Conservation (phyloP, 495 filamentous ascomycete genomes). For the Penicillium nucicola region DNA sequence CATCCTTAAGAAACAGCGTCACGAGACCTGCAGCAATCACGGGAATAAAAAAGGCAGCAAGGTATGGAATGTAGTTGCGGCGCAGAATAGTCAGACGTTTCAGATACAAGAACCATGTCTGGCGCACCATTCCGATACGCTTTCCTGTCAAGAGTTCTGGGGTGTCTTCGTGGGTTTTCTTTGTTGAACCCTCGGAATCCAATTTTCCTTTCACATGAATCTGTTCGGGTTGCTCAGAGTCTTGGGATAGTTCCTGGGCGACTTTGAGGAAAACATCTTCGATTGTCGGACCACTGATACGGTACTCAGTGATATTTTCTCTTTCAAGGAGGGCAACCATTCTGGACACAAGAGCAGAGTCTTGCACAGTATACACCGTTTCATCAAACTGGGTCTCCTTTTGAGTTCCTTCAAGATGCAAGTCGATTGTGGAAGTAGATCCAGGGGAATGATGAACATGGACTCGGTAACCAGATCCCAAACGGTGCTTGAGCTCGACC, state of each 20-base stretch:
- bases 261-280: conserved; percentile 85
- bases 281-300: conserved; percentile 79
- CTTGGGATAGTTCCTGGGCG: conserved; percentile 54
- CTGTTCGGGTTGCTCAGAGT: too few relatives aligned
- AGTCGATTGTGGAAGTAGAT: conserved; percentile 20
- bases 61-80: conserved; percentile 70
- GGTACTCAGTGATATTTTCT: conserved; percentile 62
- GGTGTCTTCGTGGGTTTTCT: background rate
- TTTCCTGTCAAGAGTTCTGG: conserved; percentile 66
- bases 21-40: conserved; percentile 72
- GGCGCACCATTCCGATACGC: conserved; percentile 58
- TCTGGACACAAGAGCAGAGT: conserved; percentile 57
- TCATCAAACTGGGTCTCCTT: conserved; percentile 63
- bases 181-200: background rate
- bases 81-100: conserved; percentile 76
- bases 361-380: conserved; percentile 63
- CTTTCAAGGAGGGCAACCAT: conserved; percentile 67
- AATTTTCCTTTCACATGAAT: too few relatives aligned
- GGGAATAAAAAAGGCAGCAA: conserved; percentile 69
- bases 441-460: conserved; percentile 57
- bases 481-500: conserved; percentile 66
- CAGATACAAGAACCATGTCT: conserved; percentile 69
- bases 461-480: conserved; percentile 75
- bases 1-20: conserved; percentile 63
- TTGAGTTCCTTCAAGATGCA: conserved; percentile 50